These are phyloP conservation scores for Aspergillus melleus DNA, from an alignment of 2,329 filamentous ascomycete genomes.

Conservation along the genomic window DNA sequence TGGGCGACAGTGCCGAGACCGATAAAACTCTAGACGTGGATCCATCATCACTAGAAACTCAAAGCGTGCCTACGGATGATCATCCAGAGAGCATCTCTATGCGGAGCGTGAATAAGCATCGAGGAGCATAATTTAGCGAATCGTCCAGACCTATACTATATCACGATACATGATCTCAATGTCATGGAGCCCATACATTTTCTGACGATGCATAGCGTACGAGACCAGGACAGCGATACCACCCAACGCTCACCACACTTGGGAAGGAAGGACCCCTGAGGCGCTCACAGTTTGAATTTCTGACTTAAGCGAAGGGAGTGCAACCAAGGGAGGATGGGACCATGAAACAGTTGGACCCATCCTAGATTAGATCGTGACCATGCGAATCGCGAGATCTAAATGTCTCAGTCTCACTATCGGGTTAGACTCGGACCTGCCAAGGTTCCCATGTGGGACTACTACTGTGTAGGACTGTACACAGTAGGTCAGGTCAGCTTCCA, in stretches of 20 bases:
- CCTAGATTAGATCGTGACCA: too few species aligned
- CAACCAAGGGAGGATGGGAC: too few species aligned
- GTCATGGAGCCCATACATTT: background rate
- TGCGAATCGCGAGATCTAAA: too few species aligned
- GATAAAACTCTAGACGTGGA: background rate
- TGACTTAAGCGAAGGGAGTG: too few species aligned
- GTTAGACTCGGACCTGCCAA: too few species aligned
- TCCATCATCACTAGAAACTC: background rate
- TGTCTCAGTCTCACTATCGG: too few species aligned
- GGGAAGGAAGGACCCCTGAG: background rate
- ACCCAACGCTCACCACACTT: background rate
- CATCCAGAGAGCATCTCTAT: background rate
- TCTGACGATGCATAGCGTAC: background rate
- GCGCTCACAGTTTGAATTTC: background rate
- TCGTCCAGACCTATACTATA: background rate
- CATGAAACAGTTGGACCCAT: too few species aligned
- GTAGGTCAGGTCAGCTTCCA: too few species aligned
- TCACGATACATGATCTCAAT: background rate
- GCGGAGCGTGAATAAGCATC: background rate
- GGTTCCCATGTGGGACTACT: too few species aligned
- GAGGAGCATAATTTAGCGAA: background rate
- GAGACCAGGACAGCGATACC: background rate
- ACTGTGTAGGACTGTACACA: too few species aligned
- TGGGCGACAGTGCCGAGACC: slow-evolving; percentile 1
- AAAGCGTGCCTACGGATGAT: background rate